Evolutionary conservation across 495 filamentous ascomycete species (phyloP).

Genomic region (Choiromyces venosus): DNA sequence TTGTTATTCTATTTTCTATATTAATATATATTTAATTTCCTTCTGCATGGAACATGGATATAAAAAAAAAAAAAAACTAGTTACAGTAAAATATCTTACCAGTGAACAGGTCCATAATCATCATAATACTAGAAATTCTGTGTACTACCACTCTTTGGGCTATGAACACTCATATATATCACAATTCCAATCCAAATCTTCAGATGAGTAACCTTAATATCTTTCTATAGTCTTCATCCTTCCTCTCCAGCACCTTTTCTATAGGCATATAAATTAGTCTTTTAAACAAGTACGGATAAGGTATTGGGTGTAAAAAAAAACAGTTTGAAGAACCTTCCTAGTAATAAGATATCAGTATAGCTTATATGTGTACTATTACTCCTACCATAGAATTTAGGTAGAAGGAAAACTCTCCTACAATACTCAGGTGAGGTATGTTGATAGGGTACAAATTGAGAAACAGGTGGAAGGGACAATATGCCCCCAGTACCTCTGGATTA

Average conservation of each 20-base stretch:
- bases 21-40: neutral
- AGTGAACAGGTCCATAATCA: no score
- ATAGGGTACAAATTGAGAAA: no score
- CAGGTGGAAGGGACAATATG: no score
- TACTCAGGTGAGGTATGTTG: no score
- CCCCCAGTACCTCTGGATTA: no score
- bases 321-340: conserved; percentile 2
- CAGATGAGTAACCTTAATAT: neutral
- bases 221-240: neutral
- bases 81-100: neutral
- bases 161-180: conserved; percentile 7
- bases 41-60: no score
- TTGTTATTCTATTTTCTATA: neutral
- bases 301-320: neutral
- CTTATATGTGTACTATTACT: no score
- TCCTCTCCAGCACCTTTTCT: neutral
- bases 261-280: conserved; percentile 8
- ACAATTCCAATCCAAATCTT: conserved; percentile 7
- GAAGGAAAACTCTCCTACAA: no score
- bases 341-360: no score
- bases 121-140: no score
- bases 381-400: no score
- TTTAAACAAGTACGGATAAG: neutral
- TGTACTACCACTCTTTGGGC: conserved; percentile 4
- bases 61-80: no score